phyloP scores from a whole-genome alignment of 2,329 filamentous ascomycete species.

The Xylaria sp. region DNA sequence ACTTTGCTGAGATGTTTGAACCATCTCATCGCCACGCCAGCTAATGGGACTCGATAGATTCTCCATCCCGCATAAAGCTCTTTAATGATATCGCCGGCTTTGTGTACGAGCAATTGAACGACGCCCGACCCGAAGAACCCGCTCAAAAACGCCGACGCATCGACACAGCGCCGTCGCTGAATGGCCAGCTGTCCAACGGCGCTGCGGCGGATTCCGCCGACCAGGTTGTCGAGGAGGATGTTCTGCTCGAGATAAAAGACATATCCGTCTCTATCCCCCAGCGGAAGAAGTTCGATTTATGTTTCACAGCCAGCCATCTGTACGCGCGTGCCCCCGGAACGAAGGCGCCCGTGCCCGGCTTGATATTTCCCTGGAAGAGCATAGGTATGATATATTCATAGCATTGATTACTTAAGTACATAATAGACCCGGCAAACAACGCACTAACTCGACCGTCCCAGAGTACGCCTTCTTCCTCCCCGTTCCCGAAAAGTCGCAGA shows the following conservation, averaged over 20 bases:
- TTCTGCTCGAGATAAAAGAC: constrained; percentile 67
- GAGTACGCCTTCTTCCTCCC: constrained; percentile 69
- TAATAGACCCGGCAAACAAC: background rate
- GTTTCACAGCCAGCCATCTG: constrained; percentile 63
- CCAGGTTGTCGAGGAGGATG: constrained; percentile 54
- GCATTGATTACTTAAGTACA: background rate
- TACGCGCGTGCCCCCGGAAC: constrained; percentile 62
- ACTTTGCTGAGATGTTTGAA: background rate
- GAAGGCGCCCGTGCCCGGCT: constrained; percentile 56
- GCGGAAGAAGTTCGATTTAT: constrained; percentile 71
- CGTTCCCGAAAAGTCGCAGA: constrained; percentile 68
- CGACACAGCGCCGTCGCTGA: constrained; percentile 47
- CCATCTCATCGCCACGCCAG: background rate
- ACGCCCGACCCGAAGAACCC: constrained; percentile 45
- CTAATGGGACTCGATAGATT: constrained; percentile 47
- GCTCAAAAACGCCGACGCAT: constrained; percentile 59
- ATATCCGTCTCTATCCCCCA: constrained; percentile 71
- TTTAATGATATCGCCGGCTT: constrained; percentile 63
- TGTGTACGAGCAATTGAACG: constrained; percentile 52
- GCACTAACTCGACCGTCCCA: constrained; percentile 38
- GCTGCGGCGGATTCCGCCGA: constrained; percentile 36
- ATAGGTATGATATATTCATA: constrained; percentile 55
- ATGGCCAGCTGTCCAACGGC: constrained; percentile 34
- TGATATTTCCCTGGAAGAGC: constrained; percentile 65
- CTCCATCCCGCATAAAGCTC: constrained; percentile 54